phyloP scores from a whole-genome alignment of 129 eudicot genomes.

The Centaurea solstitialis region DNA sequence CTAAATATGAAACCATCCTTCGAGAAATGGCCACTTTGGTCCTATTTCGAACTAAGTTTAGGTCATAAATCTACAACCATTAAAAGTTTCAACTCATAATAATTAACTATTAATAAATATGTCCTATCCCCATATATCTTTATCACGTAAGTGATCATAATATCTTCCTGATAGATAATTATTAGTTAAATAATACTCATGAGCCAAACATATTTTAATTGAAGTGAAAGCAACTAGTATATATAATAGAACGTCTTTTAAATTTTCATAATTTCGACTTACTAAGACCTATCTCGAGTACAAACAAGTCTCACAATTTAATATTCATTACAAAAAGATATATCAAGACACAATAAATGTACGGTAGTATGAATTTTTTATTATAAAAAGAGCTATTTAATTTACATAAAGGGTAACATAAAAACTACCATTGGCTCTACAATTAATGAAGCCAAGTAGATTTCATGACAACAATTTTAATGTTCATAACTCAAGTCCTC shows the following conservation, averaged over 20 bases:
- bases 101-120: not conserved
- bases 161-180: not conserved
- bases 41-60: not conserved
- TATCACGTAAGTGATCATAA: not conserved
- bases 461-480: constrained; percentile 33
- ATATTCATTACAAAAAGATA: not conserved
- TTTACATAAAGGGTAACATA: not conserved
- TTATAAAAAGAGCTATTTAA: not conserved
- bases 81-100: not conserved
- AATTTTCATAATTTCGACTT: not conserved
- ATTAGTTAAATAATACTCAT: not conserved
- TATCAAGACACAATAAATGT: not conserved
- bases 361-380: not conserved
- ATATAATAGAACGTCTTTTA: not conserved
- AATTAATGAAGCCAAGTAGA: constrained; percentile 35
- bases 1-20: not conserved
- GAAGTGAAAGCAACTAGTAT: not conserved
- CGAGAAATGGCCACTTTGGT: not conserved
- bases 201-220: not conserved
- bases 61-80: not conserved
- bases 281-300: not conserved
- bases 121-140: not conserved
- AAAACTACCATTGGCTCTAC: constrained; percentile 6
- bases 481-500: constrained; percentile 28
- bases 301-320: no score